phyloP scores from a whole-genome alignment of 2,329 filamentous ascomycete genomes.

The Curvularia lunata region DNA sequence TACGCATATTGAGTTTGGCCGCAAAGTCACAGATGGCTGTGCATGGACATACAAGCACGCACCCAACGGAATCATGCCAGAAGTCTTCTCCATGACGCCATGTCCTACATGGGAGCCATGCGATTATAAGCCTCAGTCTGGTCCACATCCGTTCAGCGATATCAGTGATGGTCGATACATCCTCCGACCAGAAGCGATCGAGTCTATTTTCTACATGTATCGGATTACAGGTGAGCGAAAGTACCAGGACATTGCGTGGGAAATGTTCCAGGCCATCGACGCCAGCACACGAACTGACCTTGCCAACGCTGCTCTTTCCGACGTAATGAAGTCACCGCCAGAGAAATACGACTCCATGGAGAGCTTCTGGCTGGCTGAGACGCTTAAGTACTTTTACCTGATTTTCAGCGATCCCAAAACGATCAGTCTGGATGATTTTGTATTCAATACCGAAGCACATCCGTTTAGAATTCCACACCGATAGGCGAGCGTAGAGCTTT shows the following conservation, averaged over 20 bases:
- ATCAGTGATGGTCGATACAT: slow-evolving; percentile 53
- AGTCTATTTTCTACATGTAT: slow-evolving; percentile 66
- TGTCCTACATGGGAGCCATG: slow-evolving; percentile 51
- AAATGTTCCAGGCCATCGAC: slow-evolving; percentile 55
- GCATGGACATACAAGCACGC: slow-evolving; percentile 66
- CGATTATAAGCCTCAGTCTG: slow-evolving; percentile 48
- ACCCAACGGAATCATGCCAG: slow-evolving; percentile 66
- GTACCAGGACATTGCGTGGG: slow-evolving; percentile 55
- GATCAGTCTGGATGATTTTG: slow-evolving; percentile 54
- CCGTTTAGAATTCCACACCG: slow-evolving; percentile 42
- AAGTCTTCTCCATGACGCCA: slow-evolving; percentile 43
- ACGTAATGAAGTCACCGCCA: slow-evolving; percentile 51
- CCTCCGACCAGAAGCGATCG: slow-evolving; percentile 63
- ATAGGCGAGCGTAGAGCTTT: neutral
- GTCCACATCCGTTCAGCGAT: slow-evolving; percentile 49
- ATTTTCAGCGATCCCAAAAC: slow-evolving; percentile 52
- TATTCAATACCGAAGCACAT: slow-evolving; percentile 58
- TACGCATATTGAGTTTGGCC: slow-evolving; percentile 61
- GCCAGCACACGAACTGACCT: slow-evolving; percentile 51
- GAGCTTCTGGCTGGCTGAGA: slow-evolving; percentile 58
- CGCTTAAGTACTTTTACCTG: slow-evolving; percentile 58
- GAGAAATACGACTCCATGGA: slow-evolving; percentile 53
- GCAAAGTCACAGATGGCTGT: slow-evolving; percentile 65
- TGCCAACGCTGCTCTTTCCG: slow-evolving; percentile 53
- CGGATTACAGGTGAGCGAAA: slow-evolving; percentile 62